These are phyloP conservation scores for Penicillium corylophilum DNA, from an alignment of 2,329 filamentous ascomycete species.

Conservation along the genomic window DNA sequence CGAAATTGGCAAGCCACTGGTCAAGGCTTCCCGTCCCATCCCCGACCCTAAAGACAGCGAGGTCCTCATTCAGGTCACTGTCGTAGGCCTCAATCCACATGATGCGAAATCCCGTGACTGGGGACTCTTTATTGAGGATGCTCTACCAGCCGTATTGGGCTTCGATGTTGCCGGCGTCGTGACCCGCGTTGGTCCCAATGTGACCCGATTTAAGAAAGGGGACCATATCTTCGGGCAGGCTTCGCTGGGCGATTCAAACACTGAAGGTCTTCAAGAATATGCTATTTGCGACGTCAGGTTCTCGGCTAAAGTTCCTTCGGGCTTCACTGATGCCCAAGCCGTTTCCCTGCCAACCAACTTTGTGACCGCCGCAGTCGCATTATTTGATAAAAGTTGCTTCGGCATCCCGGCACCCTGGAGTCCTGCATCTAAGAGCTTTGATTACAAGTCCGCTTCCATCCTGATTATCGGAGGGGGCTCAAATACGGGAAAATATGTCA, in stretches of 20 bases:
- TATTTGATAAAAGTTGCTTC: neutral
- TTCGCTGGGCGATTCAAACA: neutral
- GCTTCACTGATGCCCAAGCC: neutral
- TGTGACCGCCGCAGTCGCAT: neutral
- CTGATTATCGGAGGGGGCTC: neutral
- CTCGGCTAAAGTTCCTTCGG: neutral
- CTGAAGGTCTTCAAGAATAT: neutral
- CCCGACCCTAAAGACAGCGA: neutral
- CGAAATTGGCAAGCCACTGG: neutral
- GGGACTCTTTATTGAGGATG: neutral
- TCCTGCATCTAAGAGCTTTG: neutral
- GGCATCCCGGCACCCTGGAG: neutral
- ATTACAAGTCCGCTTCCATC: neutral
- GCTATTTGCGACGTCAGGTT: neutral
- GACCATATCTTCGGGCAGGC: neutral
- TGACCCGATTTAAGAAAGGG: neutral
- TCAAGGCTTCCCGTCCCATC: neutral
- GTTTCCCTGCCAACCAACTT: neutral
- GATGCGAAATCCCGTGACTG: neutral
- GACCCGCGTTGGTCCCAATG: neutral
- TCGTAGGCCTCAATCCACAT: neutral
- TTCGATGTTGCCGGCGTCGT: neutral
- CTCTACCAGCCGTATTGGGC: neutral
- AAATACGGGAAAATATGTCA: neutral
- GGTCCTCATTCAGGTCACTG: neutral